Percentiles rank a stretch among this genome's conserved stretches.
Evolutionary conservation across 2,329 filamentous ascomycete genomes (phyloP).

Genomic region (Aspergillus candidus): DNA sequence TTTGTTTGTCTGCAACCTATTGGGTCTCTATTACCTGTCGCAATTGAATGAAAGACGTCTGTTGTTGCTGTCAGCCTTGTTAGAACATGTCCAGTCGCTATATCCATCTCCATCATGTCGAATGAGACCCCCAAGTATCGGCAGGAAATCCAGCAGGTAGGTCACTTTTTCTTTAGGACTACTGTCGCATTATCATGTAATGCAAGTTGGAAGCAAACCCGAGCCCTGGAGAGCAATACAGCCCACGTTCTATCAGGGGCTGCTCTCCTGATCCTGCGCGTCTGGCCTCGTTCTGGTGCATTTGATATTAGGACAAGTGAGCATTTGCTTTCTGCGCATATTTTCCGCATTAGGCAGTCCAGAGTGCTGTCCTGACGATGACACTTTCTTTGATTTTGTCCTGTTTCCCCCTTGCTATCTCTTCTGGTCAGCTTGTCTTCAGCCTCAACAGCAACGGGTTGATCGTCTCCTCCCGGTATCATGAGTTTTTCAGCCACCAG

Average conservation of each 20-base stretch:
- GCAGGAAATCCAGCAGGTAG: slow-evolving; percentile 95
- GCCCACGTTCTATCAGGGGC: no score
- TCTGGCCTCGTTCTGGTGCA: no score
- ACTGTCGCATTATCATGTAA: background rate
- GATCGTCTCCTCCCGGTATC: background rate
- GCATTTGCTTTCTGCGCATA: no score
- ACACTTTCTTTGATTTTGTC: no score
- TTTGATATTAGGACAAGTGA: no score
- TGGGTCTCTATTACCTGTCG: background rate
- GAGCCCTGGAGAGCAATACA: no score
- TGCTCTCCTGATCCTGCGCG: no score
- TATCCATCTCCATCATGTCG: slow-evolving; percentile 51
- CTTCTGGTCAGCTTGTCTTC: no score
- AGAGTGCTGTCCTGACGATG: no score
- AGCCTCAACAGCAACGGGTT: background rate
- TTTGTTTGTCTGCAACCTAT: background rate
- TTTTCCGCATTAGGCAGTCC: no score
- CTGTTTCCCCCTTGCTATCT: no score
- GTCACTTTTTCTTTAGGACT: background rate
- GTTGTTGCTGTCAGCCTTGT: slow-evolving; percentile 1
- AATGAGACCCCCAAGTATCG: slow-evolving; percentile 78
- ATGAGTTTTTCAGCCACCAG: background rate
- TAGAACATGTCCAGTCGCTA: slow-evolving; percentile 2
- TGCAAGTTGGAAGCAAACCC: background rate
- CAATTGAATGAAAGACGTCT: background rate